Conservation (phyloP, 768 basidiomycete species). For the Melanogaster broomeanus region DNA sequence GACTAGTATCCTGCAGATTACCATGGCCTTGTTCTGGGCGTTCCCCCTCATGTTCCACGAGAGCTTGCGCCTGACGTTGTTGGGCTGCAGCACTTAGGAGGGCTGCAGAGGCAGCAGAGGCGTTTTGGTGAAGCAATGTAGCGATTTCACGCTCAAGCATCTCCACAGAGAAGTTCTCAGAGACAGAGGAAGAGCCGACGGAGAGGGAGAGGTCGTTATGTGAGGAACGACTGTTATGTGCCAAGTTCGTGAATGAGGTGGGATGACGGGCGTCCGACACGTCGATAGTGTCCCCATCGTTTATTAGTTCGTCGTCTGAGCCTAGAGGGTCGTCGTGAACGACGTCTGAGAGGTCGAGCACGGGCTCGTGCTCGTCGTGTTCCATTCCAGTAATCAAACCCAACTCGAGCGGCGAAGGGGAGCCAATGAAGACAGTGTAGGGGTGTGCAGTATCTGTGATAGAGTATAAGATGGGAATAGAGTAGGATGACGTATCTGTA, state of each 20-base stretch:
- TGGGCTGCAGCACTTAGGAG: slow-evolving; percentile 66
- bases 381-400: slow-evolving; percentile 36
- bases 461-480: neutral
- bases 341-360: slow-evolving; percentile 79
- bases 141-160: slow-evolving; percentile 80
- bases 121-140: slow-evolving; percentile 72
- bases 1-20: slow-evolving; percentile 10
- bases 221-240: slow-evolving; percentile 16
- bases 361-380: slow-evolving; percentile 59
- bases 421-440: neutral
- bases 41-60: slow-evolving; percentile 37
- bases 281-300: slow-evolving; percentile 26
- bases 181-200: slow-evolving; percentile 39
- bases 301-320: slow-evolving; percentile 49
- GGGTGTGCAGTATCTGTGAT: neutral
- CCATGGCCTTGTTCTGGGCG: slow-evolving; percentile 28
- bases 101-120: slow-evolving; percentile 66
- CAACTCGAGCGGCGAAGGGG: neutral
- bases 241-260: slow-evolving; percentile 23
- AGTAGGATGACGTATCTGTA: neutral
- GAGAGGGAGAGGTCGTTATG: slow-evolving; percentile 34
- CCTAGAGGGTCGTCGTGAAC: slow-evolving; percentile 77
- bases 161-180: slow-evolving; percentile 63
- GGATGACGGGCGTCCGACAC: slow-evolving; percentile 34
- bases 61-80: slow-evolving; percentile 55